These are phyloP conservation scores for Phytopythium montanum DNA, from an alignment of 352 stramenopile genomes.

Conservation along the genomic window DNA sequence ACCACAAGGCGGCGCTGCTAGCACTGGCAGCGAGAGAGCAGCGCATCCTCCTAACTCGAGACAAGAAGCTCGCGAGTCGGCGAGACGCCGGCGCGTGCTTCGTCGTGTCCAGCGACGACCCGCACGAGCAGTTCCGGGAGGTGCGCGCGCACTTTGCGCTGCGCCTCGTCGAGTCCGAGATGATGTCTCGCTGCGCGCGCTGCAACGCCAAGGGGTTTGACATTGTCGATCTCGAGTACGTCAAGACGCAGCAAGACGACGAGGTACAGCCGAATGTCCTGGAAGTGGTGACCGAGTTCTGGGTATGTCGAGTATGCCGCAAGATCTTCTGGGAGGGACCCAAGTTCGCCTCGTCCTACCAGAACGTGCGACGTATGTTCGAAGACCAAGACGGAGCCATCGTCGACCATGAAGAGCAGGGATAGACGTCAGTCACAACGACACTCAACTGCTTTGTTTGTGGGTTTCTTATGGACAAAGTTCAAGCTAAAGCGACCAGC, in stretches of 20 bases:
- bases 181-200: conserved; percentile 70
- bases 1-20: conserved; percentile 48
- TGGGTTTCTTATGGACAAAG: background rate
- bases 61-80: conserved; percentile 67
- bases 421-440: background rate
- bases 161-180: conserved; percentile 53
- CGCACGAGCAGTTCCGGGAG: conserved; percentile 70
- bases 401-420: conserved; percentile 2
- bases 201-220: conserved; percentile 70
- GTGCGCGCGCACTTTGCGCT: conserved; percentile 71
- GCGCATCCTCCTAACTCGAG: conserved; percentile 69
- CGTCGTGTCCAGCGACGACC: conserved; percentile 67
- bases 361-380: conserved; percentile 57
- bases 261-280: conserved; percentile 54
- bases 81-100: conserved; percentile 73
- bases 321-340: conserved; percentile 79
- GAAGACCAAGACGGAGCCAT: conserved; percentile 20
- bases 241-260: conserved; percentile 42
- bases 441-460: background rate
- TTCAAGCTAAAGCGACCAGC: background rate
- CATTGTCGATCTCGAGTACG: conserved; percentile 47
- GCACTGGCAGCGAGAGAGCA: conserved; percentile 48
- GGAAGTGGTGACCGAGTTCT: conserved; percentile 62
- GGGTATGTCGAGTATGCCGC: conserved; percentile 54
- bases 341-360: conserved; percentile 67